Conservation (phyloP, 345 rosid species). For the Limnanthes douglasii region DNA sequence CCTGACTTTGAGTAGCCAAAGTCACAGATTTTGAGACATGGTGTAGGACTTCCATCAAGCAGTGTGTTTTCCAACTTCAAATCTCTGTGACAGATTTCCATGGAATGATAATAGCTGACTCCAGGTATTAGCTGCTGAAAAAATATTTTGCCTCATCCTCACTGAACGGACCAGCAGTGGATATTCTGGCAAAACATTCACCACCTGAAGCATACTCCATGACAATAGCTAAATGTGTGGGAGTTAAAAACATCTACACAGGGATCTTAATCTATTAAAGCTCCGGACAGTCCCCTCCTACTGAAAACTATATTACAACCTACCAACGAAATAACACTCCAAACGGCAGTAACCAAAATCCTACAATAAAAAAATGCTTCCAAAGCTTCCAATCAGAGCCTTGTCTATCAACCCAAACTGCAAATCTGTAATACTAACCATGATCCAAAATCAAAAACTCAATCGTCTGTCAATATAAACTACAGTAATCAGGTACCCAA, state of each 20-base stretch:
- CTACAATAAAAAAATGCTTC: too few species aligned
- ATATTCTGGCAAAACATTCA: slow-evolving; percentile 73
- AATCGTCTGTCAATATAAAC: too few species aligned
- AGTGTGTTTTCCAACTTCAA: slow-evolving; percentile 75
- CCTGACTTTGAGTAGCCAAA: slow-evolving; percentile 77
- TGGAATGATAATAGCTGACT: slow-evolving; percentile 65
- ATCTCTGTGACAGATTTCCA: slow-evolving; percentile 87
- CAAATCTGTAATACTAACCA: too few species aligned
- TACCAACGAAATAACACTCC: too few species aligned
- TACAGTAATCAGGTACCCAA: too few species aligned
- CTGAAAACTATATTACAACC: too few species aligned
- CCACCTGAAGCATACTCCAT: slow-evolving; percentile 95
- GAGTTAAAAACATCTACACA: slow-evolving; percentile 21
- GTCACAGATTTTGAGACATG: slow-evolving; percentile 72
- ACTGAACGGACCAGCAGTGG: slow-evolving; percentile 77
- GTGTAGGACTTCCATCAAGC: slow-evolving; percentile 86
- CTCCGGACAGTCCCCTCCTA: too few species aligned
- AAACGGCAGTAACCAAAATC: too few species aligned
- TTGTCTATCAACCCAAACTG: too few species aligned
- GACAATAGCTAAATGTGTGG: slow-evolving; percentile 51
- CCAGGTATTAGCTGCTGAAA: slow-evolving; percentile 88
- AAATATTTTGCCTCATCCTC: slow-evolving; percentile 53
- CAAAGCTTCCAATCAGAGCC: too few species aligned
- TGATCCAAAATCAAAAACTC: too few species aligned
- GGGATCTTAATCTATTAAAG: neutral